A percentile compares a stretch with the other conserved stretches of the same genome.
phyloP scores from a whole-genome alignment of 1,284 basidiomycete species.

The Ceratobasidium sp. region DNA sequence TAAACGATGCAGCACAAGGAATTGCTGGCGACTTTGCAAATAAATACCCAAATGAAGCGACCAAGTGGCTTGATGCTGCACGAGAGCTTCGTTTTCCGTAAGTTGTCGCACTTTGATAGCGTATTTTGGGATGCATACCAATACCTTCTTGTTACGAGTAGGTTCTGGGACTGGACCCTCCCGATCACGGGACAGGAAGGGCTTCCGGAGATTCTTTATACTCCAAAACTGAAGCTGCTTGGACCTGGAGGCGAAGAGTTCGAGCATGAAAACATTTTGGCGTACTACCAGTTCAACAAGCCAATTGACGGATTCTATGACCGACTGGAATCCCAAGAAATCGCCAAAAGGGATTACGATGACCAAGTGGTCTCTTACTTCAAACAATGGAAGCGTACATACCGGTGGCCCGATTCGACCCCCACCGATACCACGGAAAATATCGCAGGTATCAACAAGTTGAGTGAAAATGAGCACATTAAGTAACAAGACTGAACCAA shows the following conservation, averaged over 20 bases:
- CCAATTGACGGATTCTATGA: conserved; percentile 10
- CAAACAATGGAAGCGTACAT: conserved; percentile 43
- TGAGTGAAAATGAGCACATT: too few species aligned
- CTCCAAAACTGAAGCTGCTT: neutral
- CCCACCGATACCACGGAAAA: conserved; percentile 13
- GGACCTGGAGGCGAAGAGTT: neutral
- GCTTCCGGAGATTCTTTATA: conserved; percentile 28
- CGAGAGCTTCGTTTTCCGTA: conserved; percentile 45
- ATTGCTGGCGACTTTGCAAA: conserved; percentile 36
- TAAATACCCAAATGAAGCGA: conserved; percentile 2
- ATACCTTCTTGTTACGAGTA: neutral
- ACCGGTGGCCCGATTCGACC: conserved; percentile 41
- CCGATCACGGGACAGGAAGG: conserved; percentile 17
- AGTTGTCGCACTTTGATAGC: neutral
- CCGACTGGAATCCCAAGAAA: conserved; percentile 27
- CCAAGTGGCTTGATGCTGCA: conserved; percentile 43
- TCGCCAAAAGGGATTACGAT: conserved; percentile 2
- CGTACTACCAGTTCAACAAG: conserved; percentile 28
- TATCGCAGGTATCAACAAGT: conserved; percentile 25
- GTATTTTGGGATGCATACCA: neutral
- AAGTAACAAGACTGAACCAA: neutral
- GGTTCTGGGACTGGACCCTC: conserved; percentile 47
- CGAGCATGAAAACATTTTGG: conserved; percentile 25
- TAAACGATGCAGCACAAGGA: conserved; percentile 30
- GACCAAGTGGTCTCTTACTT: conserved; percentile 34